Evolutionary conservation across 2,329 filamentous ascomycete species (phyloP), one percentile per base, ranked within the genome.

Genomic region (Aspergillus intermedius): DNA sequence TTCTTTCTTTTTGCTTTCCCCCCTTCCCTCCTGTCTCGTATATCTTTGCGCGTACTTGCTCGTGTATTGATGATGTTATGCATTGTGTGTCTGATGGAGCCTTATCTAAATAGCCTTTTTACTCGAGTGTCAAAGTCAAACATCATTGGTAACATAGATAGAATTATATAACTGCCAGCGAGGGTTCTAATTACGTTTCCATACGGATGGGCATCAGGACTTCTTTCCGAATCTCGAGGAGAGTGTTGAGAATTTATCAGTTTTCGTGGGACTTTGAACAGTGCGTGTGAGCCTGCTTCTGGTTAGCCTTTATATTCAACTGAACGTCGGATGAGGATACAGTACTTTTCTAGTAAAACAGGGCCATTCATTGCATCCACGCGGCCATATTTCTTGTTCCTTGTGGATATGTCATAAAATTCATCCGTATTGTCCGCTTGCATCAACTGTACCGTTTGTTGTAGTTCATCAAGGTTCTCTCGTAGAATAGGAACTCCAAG

Each of bases 341-440:
- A n/a, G 56, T 78, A 88, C 87, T 98, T 98, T 73, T 97, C 91
- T n/a, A 98, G 70, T 53, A 98, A 67, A 37, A 88, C 76, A 0
- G 91, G 89, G 0, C 91, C 93, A 65, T 94, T 94, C 66, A 94
- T 77, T 46, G 88, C 87, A 70, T 97, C 89, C 30, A 98, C 94
- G 47, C 89, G 84, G 13, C 90, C 87, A 65, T 95, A 98, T 66
- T 95, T 94, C 73, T 87, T 91, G 71, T 96, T 95, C 46, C 90
- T 77, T 12, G 86, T 87, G 4, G 86, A 87, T 44, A 93, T 86
- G 64, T 98, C 93, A 66, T 93, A 98, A 69, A 95, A 98, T 67
- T 97, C 91, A 56, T 97, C 91, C n/a, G 88, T 82, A 60, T 95
- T 95, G 37, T 95, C 89, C 10, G 79, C 73, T 62, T 88, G 83